Percentiles rank a stretch among this genome's conserved stretches.
phyloP scores from a whole-genome alignment of 2,329 filamentous ascomycete genomes.

The Microcyclosporella mali region DNA sequence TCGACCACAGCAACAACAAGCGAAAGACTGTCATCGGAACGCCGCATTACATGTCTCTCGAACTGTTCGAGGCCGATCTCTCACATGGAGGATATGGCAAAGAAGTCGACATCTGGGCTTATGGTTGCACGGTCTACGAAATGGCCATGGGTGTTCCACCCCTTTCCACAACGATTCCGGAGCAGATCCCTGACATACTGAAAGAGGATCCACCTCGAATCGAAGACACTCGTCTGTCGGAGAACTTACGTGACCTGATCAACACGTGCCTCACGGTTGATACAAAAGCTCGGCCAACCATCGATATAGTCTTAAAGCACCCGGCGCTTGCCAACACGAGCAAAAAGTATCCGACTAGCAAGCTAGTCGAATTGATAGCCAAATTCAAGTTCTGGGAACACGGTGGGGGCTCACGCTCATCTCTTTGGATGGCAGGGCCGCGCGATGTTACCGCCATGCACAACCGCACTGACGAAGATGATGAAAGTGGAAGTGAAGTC shows the following conservation, averaged over 20 bases:
- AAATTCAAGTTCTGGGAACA: slow-evolving; percentile 72
- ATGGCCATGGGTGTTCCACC: slow-evolving; percentile 73
- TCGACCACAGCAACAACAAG: slow-evolving; percentile 67
- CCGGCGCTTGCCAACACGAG: slow-evolving; percentile 61
- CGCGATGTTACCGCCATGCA: slow-evolving; percentile 34
- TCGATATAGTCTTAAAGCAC: slow-evolving; percentile 64
- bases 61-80: slow-evolving; percentile 52
- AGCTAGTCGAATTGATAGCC: slow-evolving; percentile 60
- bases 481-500: slow-evolving; percentile 19
- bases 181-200: slow-evolving; percentile 15
- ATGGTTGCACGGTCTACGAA: slow-evolving; percentile 73
- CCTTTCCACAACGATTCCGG: slow-evolving; percentile 35
- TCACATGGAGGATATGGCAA: slow-evolving; percentile 42
- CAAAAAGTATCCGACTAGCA: slow-evolving; percentile 57
- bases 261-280: slow-evolving; percentile 67
- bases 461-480: slow-evolving; percentile 30
- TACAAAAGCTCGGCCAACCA: slow-evolving; percentile 61
- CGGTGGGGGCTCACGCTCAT: slow-evolving; percentile 63
- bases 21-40: slow-evolving; percentile 76
- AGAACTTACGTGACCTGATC: slow-evolving; percentile 62
- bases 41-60: slow-evolving; percentile 80
- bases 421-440: slow-evolving; percentile 55
- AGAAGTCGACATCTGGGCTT: slow-evolving; percentile 72
- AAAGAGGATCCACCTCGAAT: slow-evolving; percentile 59
- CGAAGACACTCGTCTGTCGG: slow-evolving; percentile 65